A percentile compares a stretch with the other conserved stretches of the same genome.
These are phyloP conservation scores for Boletellus deceptivus DNA, from an alignment of 1,284 basidiomycete genomes.

Conservation along the genomic window DNA sequence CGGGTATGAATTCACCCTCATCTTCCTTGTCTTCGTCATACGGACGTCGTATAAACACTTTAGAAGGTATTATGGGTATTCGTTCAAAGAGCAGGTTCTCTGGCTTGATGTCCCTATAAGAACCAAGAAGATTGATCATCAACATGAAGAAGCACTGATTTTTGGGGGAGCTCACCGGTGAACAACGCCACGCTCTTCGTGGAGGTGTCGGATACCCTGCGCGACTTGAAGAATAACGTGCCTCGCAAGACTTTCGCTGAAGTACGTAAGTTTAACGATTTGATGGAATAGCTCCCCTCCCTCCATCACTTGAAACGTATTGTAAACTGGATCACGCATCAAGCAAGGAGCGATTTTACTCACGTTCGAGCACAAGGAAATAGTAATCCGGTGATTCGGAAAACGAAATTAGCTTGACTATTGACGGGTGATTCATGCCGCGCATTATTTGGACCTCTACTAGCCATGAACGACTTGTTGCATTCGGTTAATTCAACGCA, in stretches of 20 bases:
- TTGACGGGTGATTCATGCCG: slow-evolving; percentile 83
- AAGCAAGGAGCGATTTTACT: slow-evolving; percentile 29
- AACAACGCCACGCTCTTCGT: slow-evolving; percentile 97
- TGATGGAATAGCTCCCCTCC: slow-evolving; percentile 99
- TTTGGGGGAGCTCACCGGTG: slow-evolving; percentile 56
- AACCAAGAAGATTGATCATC: background rate
- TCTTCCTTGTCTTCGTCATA: slow-evolving; percentile 99
- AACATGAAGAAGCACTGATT: background rate
- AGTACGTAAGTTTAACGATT: slow-evolving; percentile 99
- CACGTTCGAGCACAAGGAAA: slow-evolving; percentile 91
- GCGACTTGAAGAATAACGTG: slow-evolving; percentile 99
- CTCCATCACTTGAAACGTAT: slow-evolving; percentile 70
- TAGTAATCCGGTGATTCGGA: slow-evolving; percentile 93
- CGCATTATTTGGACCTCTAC: slow-evolving; percentile 99
- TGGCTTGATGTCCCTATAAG: slow-evolving; percentile 85
- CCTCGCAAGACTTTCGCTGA: slow-evolving; percentile 91
- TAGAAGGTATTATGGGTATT: slow-evolving; percentile 91
- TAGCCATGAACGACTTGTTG: slow-evolving; percentile 6
- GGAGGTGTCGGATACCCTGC: slow-evolving; percentile 91
- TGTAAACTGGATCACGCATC: slow-evolving; percentile 11
- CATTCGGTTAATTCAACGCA: slow-evolving; percentile 19
- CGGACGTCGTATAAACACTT: slow-evolving; percentile 71
- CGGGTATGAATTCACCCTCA: slow-evolving; percentile 92
- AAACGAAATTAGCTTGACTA: slow-evolving; percentile 88
- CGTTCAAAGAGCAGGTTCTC: slow-evolving; percentile 96